A percentile compares a stretch with the other conserved stretches of the same genome.
These are phyloP conservation scores for Globisporangium polare DNA, from an alignment of 352 stramenopile species.

Conservation along the genomic window DNA sequence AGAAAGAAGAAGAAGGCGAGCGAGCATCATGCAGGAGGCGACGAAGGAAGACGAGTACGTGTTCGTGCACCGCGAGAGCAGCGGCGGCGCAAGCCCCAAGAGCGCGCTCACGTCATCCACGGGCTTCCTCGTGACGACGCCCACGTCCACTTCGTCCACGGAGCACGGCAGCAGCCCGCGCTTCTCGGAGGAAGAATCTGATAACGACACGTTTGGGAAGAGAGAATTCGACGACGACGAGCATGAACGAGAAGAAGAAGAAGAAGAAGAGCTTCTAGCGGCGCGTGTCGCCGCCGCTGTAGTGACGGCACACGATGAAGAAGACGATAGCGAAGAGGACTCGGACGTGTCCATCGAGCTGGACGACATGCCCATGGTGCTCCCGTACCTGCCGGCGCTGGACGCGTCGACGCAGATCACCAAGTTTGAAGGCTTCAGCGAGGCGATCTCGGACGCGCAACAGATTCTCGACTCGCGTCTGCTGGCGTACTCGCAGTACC, in stretches of 20 bases:
- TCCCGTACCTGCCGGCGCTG: slow-evolving; percentile 71
- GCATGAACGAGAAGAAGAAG: slow-evolving; percentile 14
- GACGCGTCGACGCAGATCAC: slow-evolving; percentile 86
- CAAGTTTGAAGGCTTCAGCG: slow-evolving; percentile 74
- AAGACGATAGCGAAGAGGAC: slow-evolving; percentile 23
- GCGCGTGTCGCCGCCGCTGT: not conserved
- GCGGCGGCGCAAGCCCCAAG: slow-evolving; percentile 8
- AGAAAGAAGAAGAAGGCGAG: not conserved
- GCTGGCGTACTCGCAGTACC: slow-evolving; percentile 82
- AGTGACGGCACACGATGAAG: not conserved
- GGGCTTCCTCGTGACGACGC: slow-evolving; percentile 13
- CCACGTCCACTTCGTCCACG: slow-evolving; percentile 14
- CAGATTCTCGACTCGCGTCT: slow-evolving; percentile 72
- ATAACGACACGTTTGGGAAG: slow-evolving; percentile 7
- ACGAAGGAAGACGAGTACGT: slow-evolving; percentile 72
- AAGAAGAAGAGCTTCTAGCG: not conserved
- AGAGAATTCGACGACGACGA: slow-evolving; percentile 27
- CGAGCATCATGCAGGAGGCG: slow-evolving; percentile 13
- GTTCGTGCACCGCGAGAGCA: slow-evolving; percentile 41
- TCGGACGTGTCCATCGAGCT: slow-evolving; percentile 45
- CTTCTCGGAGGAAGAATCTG: slow-evolving; percentile 8
- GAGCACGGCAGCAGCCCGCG: not conserved
- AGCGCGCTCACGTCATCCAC: slow-evolving; percentile 8
- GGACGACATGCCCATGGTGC: slow-evolving; percentile 37
- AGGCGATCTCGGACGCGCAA: slow-evolving; percentile 72